Evolutionary conservation across 2,329 filamentous ascomycete species (phyloP).

Genomic region (Metarhizium brunneum): DNA sequence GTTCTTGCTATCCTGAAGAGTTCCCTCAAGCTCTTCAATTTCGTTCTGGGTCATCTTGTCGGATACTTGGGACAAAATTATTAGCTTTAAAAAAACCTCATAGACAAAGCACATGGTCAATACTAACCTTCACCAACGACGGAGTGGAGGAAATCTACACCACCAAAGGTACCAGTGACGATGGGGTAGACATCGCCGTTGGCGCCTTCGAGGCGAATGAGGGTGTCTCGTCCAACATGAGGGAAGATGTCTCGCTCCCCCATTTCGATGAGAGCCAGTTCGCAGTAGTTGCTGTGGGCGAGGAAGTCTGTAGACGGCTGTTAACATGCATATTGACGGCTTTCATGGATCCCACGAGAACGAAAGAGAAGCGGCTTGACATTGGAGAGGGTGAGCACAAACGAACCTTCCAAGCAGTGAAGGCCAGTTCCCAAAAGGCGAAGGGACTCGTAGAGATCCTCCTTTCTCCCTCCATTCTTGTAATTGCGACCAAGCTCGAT

Average conservation of each 20-base stretch:
- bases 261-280: conserved; percentile 79
- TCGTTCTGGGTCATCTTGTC: conserved; percentile 91
- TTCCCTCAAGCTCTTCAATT: conserved; percentile 79
- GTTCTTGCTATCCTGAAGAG: conserved; percentile 55
- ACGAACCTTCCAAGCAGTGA: conserved; percentile 71
- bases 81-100: not conserved
- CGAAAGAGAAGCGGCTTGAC: conserved; percentile 7
- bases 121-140: conserved; percentile 58
- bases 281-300: conserved; percentile 88
- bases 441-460: conserved; percentile 80
- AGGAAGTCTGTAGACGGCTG: conserved; percentile 57
- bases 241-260: conserved; percentile 77
- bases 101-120: not conserved
- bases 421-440: conserved; percentile 78
- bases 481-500: conserved; percentile 77
- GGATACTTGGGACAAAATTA: conserved; percentile 43
- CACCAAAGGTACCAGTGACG: conserved; percentile 87
- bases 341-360: not conserved
- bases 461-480: conserved; percentile 41
- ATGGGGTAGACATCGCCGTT: conserved; percentile 64
- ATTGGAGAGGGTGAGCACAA: not conserved
- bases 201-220: conserved; percentile 59
- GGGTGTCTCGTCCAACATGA: conserved; percentile 71
- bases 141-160: conserved; percentile 88
- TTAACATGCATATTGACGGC: not conserved